Conservation (phyloP, 371 early-diverging fungal genomes). For the Syncephalastrum sp. region DNA sequence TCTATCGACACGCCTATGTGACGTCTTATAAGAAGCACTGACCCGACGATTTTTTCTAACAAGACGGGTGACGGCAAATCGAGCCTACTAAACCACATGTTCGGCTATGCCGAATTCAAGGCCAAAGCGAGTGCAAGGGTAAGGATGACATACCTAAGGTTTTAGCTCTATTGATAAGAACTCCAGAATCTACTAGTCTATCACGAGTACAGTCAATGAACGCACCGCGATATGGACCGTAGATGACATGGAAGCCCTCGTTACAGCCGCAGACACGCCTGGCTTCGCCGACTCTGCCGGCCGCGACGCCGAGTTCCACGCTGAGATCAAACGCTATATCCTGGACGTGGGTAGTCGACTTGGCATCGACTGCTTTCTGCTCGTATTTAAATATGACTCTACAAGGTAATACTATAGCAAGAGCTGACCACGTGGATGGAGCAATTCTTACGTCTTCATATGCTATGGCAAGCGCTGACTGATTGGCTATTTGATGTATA, state of each 20-base stretch:
- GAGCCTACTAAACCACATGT: slow-evolving; percentile 46
- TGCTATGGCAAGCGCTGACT: background rate
- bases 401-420: slow-evolving; percentile 16
- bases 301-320: slow-evolving; percentile 42
- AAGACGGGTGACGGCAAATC: slow-evolving; percentile 49
- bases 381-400: slow-evolving; percentile 49
- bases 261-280: slow-evolving; percentile 55
- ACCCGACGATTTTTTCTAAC: slow-evolving; percentile 13
- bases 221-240: slow-evolving; percentile 48
- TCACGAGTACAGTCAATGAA: slow-evolving; percentile 49
- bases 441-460: background rate
- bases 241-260: slow-evolving; percentile 35
- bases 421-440: too few relatives aligned
- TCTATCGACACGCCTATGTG: slow-evolving; percentile 3
- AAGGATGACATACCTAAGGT: slow-evolving; percentile 7
- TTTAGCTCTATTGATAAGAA: background rate
- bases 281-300: slow-evolving; percentile 52
- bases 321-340: slow-evolving; percentile 45
- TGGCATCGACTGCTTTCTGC: slow-evolving; percentile 50
- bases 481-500: background rate
- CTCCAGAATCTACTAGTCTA: slow-evolving; percentile 27
- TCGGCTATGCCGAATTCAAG: slow-evolving; percentile 46
- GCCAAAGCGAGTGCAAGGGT: slow-evolving; percentile 48
- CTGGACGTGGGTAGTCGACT: slow-evolving; percentile 38
- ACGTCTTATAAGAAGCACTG: slow-evolving; percentile 15